These are phyloP conservation scores for Metarhizium guizhouense DNA, from an alignment of 2,329 filamentous ascomycete genomes.

Conservation along the genomic window DNA sequence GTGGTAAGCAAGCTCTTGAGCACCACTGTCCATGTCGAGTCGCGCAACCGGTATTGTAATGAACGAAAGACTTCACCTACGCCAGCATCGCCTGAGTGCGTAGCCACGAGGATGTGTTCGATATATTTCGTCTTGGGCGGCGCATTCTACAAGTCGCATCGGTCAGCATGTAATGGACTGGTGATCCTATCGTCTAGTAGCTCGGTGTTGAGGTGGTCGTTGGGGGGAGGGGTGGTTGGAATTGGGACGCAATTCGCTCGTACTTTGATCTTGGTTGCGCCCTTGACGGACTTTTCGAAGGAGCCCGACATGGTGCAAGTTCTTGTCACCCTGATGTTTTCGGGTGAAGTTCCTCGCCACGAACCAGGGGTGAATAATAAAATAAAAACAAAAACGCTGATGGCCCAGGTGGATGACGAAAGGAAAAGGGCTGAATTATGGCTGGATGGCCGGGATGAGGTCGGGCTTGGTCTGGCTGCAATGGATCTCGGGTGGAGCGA, in stretches of 20 bases:
- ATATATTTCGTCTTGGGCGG: conserved; percentile 99
- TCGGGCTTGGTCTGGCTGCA: conserved; percentile 5
- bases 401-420: conserved; percentile 3
- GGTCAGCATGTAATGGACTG: not conserved
- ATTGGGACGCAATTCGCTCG: conserved; percentile 1
- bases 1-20: conserved; percentile 96
- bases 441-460: not conserved
- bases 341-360: not conserved
- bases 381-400: not conserved
- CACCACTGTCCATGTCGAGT: conserved; percentile 99
- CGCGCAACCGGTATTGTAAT: conserved; percentile 77
- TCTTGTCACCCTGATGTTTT: conserved; percentile 1
- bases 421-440: not conserved
- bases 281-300: conserved; percentile 99
- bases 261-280: conserved; percentile 95
- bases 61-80: conserved; percentile 94
- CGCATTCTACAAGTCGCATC: conserved; percentile 55
- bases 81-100: conserved; percentile 87
- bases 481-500: not conserved
- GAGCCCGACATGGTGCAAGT: conserved; percentile 61
- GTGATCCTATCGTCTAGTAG: not conserved
- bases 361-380: not conserved
- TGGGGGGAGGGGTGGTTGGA: not conserved
- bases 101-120: conserved; percentile 93
- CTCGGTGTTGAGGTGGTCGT: not conserved